Conservation (phyloP, 2,329 filamentous ascomycete genomes). For the Aureobasidium sp. region DNA sequence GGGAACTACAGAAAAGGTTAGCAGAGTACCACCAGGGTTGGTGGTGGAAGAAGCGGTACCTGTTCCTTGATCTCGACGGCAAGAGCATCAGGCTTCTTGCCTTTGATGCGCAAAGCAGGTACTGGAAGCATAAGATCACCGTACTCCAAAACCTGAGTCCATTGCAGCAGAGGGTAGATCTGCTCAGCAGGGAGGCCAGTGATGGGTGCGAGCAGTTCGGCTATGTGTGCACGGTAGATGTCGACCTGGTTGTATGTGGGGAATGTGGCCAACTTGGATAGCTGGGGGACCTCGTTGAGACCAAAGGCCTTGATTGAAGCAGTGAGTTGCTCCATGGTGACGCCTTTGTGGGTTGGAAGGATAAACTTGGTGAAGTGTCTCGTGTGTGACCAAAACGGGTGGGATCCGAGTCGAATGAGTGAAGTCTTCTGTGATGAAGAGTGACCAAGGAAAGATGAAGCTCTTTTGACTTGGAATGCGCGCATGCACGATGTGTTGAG, state of each 20-base stretch:
- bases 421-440: not conserved
- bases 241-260: slow-evolving; percentile 81
- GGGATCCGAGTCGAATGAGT: not conserved
- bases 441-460: slow-evolving; percentile 17
- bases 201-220: slow-evolving; percentile 71
- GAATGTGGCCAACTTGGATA: slow-evolving; percentile 48
- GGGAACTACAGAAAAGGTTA: slow-evolving; percentile 65
- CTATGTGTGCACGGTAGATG: slow-evolving; percentile 81
- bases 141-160: slow-evolving; percentile 83
- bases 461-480: slow-evolving; percentile 7
- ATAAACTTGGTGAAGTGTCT: not conserved
- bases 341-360: not conserved
- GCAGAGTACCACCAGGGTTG: not conserved
- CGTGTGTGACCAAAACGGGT: not conserved
- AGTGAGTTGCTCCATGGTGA: slow-evolving; percentile 38
- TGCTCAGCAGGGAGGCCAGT: slow-evolving; percentile 75
- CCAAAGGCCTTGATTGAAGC: slow-evolving; percentile 41
- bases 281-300: slow-evolving; percentile 41
- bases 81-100: slow-evolving; percentile 65
- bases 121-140: slow-evolving; percentile 84
- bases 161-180: slow-evolving; percentile 80
- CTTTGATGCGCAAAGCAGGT: slow-evolving; percentile 80
- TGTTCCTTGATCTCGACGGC: slow-evolving; percentile 60
- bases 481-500: slow-evolving; percentile 15
- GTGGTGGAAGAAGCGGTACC: slow-evolving; percentile 28